phyloP scores from a whole-genome alignment of 2,329 filamentous ascomycete genomes.

The Clonostachys sp. region DNA sequence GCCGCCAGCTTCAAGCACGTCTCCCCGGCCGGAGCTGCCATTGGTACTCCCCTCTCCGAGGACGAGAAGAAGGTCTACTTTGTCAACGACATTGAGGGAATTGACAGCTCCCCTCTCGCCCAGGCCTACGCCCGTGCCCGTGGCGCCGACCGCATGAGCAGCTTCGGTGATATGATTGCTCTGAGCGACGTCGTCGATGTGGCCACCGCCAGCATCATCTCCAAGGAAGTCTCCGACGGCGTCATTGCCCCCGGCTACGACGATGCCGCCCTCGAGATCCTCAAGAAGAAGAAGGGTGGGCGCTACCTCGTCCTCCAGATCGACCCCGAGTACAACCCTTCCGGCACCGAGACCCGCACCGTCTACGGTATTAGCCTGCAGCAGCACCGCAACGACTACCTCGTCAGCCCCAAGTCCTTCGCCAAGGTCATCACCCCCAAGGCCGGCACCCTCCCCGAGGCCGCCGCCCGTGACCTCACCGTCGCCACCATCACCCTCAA shows the following conservation, averaged over 20 bases:
- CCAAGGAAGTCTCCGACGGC: conserved; percentile 94
- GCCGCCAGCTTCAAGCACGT: conserved; percentile 99
- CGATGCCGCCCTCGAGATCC: conserved; percentile 79
- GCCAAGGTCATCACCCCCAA: conserved; percentile 82
- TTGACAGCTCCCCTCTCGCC: conserved; percentile 80
- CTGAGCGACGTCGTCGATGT: conserved; percentile 88
- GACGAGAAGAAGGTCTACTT: conserved; percentile 98
- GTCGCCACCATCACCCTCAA: conserved; percentile 96
- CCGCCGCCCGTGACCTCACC: conserved; percentile 82
- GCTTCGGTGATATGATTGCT: conserved; percentile 94
- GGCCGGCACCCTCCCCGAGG: conserved; percentile 68
- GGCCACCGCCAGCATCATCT: conserved; percentile 94
- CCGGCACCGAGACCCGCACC: conserved; percentile 76
- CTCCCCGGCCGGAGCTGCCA: conserved; percentile 91
- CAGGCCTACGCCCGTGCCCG: conserved; percentile 95
- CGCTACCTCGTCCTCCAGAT: conserved; percentile 96
- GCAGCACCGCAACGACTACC: conserved; percentile 89
- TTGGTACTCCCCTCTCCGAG: conserved; percentile 79
- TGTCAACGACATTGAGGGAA: conserved; percentile 88
- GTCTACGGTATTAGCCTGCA: conserved; percentile 86
- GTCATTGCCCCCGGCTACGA: conserved; percentile 89
- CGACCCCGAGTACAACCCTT: conserved; percentile 79
- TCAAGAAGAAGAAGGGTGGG: conserved; percentile 97
- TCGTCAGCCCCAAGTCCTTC: conserved; percentile 83
- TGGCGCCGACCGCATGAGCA: conserved; percentile 97